Conservation (phyloP, 1,284 basidiomycete genomes). For the Ustilago tritici region DNA sequence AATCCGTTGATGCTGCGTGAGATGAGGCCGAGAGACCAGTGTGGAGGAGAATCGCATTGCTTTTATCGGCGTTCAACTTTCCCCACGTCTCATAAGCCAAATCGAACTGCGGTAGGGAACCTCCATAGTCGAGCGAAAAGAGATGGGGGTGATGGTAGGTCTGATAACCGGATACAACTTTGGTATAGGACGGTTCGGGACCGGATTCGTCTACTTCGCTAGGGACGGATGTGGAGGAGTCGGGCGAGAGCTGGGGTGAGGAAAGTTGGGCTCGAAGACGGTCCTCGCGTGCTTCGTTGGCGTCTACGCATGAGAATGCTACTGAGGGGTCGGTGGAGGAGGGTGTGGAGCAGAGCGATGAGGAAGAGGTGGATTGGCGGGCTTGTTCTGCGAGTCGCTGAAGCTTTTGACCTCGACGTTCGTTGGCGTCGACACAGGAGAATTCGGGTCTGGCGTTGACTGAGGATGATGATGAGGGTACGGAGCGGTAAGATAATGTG, state of each 20-base stretch:
- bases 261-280: conserved; percentile 51
- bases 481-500: not conserved
- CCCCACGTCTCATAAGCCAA: conserved; percentile 99
- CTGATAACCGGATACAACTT: conserved; percentile 70
- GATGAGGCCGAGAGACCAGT: conserved; percentile 95
- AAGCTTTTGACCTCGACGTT: conserved; percentile 53
- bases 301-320: conserved; percentile 66
- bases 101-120: conserved; percentile 79
- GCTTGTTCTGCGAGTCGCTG: conserved; percentile 35
- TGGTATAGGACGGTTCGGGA: conserved; percentile 71
- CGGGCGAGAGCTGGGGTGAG: conserved; percentile 11
- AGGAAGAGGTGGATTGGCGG: conserved; percentile 9
- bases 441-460: conserved; percentile 41
- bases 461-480: conserved; percentile 11
- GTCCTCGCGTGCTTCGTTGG: conserved; percentile 61
- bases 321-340: conserved; percentile 35
- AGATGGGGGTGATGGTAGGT: conserved; percentile 71
- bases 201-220: conserved; percentile 58
- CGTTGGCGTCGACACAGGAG: conserved; percentile 67
- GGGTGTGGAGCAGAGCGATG: conserved; percentile 19
- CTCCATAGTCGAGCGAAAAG: conserved; percentile 80
- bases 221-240: not conserved
- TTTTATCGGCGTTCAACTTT: conserved; percentile 78
- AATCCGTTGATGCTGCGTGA: conserved; percentile 86
- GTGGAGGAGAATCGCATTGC: conserved; percentile 96